phyloP scores from a whole-genome alignment of 176 grass and related monocot genomes.

The Musa beccarii region DNA sequence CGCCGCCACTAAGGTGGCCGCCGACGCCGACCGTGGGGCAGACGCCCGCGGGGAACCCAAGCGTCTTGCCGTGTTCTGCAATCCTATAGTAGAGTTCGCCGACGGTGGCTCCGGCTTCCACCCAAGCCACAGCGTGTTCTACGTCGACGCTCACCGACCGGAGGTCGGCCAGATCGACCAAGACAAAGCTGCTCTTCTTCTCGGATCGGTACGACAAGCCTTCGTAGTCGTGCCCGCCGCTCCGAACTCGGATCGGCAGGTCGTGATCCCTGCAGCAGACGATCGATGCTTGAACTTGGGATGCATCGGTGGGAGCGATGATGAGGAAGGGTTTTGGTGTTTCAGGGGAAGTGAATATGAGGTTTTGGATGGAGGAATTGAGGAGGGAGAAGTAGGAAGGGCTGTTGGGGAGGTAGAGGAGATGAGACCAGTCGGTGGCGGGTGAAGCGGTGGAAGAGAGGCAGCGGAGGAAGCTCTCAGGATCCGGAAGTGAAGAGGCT shows the following conservation, averaged over 20 bases:
- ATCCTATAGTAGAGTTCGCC: slow-evolving; percentile 49
- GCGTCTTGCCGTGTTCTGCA: neutral
- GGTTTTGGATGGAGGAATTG: slow-evolving; percentile 43
- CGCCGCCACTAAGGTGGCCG: slow-evolving; percentile 56
- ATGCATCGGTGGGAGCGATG: slow-evolving; percentile 27
- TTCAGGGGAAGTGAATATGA: slow-evolving; percentile 19
- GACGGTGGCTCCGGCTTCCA: slow-evolving; percentile 44
- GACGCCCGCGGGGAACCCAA: slow-evolving; percentile 42
- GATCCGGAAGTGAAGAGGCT: slow-evolving; percentile 13
- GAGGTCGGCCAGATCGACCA: slow-evolving; percentile 29
- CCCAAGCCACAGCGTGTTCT: slow-evolving; percentile 30
- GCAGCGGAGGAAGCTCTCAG: slow-evolving; percentile 33
- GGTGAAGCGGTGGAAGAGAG: slow-evolving; percentile 15
- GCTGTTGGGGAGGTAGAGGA: slow-evolving; percentile 26
- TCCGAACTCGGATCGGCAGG: slow-evolving; percentile 45
- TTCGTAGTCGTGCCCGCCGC: slow-evolving; percentile 73
- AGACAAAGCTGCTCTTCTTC: slow-evolving; percentile 20
- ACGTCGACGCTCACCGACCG: slow-evolving; percentile 1
- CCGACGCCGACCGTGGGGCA: slow-evolving; percentile 52
- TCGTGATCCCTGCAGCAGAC: slow-evolving; percentile 25
- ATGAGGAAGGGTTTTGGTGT: slow-evolving; percentile 49
- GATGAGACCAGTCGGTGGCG: slow-evolving; percentile 17
- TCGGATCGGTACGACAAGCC: slow-evolving; percentile 61
- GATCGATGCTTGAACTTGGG: slow-evolving; percentile 47
- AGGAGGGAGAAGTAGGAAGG: slow-evolving; percentile 38